A percentile compares a stretch with the other conserved stretches of the same genome.
Conservation (phyloP, 1,284 basidiomycete genomes). For the Sanghuangporus weigelae region DNA sequence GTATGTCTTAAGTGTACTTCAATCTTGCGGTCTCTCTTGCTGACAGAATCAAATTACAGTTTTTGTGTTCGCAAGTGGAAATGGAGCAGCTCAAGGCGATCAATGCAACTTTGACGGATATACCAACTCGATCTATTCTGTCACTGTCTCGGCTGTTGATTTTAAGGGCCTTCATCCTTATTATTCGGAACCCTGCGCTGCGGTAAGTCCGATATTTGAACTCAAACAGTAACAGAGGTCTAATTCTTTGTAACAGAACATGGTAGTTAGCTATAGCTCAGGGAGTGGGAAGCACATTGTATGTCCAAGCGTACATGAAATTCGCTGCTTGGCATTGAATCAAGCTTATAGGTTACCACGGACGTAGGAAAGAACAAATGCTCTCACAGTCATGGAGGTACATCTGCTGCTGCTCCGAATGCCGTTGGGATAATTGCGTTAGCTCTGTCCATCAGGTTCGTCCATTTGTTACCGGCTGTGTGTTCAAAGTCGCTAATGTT, state of each 20-base stretch:
- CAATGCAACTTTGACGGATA: slow-evolving; percentile 99
- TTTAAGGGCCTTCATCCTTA: slow-evolving; percentile 91
- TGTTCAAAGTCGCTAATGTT: slow-evolving; percentile 13
- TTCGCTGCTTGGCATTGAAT: slow-evolving; percentile 20
- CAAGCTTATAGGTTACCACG: slow-evolving; percentile 73
- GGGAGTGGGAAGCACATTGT: slow-evolving; percentile 94
- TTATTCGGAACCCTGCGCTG: slow-evolving; percentile 96
- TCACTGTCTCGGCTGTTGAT: slow-evolving; percentile 94
- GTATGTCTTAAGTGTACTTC: slow-evolving; percentile 18
- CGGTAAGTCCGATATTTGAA: slow-evolving; percentile 28
- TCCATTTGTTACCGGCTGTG: neutral
- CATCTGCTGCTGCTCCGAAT: slow-evolving; percentile 96
- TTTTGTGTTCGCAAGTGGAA: slow-evolving; percentile 97
- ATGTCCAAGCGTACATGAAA: slow-evolving; percentile 30
- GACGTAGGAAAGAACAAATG: slow-evolving; percentile 88
- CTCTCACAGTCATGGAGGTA: slow-evolving; percentile 86
- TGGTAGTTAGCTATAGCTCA: slow-evolving; percentile 94
- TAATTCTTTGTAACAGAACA: slow-evolving; percentile 42
- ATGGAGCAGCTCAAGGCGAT: slow-evolving; percentile 87
- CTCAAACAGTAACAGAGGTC: neutral
- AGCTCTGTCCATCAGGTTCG: slow-evolving; percentile 78
- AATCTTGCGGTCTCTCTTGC: neutral
- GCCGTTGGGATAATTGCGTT: slow-evolving; percentile 90
- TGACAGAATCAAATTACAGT: slow-evolving; percentile 29
- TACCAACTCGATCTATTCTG: slow-evolving; percentile 95